Percentiles rank a stretch among this genome's conserved stretches.
Conservation (phyloP, 306 rosid genomes). For the Delonix regia region DNA sequence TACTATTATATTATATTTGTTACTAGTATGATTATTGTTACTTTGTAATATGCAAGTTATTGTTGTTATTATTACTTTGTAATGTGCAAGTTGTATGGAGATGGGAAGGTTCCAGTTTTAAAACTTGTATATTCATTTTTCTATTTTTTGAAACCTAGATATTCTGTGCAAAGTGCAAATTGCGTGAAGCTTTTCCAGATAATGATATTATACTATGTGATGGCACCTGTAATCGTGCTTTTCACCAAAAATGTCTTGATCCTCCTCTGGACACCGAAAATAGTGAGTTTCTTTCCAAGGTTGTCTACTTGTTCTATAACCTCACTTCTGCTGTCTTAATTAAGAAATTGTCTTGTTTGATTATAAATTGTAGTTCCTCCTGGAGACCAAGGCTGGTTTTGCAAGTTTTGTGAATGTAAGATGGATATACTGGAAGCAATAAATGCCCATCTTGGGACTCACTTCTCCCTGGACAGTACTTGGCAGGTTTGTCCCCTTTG, state of each 20-base stretch:
- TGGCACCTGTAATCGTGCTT: conserved; percentile 88
- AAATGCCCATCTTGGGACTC: conserved; percentile 91
- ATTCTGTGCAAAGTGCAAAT: conserved; percentile 83
- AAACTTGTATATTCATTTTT: conserved; percentile 31
- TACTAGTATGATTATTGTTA: neutral
- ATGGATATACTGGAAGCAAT: conserved; percentile 74
- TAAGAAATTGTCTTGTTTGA: conserved; percentile 33
- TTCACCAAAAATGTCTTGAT: conserved; percentile 85
- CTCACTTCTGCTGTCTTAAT: conserved; percentile 22
- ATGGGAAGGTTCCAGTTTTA: conserved; percentile 4
- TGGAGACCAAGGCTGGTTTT: conserved; percentile 86
- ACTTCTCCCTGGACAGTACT: conserved; percentile 62
- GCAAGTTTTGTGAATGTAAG: conserved; percentile 84
- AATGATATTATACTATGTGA: conserved; percentile 81
- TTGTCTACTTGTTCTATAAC: conserved; percentile 29
- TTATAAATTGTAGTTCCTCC: conserved; percentile 62
- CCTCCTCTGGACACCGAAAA: conserved; percentile 78
- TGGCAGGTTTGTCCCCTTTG: conserved; percentile 71
- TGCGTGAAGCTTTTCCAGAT: conserved; percentile 66
- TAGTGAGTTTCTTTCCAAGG: conserved; percentile 52
- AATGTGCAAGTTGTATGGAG: neutral
- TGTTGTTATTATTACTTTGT: neutral
- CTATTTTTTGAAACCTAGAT: conserved; percentile 53
- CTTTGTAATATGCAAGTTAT: neutral
- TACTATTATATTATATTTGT: neutral